Evolutionary conservation across 164 flowering plant genomes (phyloP).

Genomic region (Vitis riparia): DNA sequence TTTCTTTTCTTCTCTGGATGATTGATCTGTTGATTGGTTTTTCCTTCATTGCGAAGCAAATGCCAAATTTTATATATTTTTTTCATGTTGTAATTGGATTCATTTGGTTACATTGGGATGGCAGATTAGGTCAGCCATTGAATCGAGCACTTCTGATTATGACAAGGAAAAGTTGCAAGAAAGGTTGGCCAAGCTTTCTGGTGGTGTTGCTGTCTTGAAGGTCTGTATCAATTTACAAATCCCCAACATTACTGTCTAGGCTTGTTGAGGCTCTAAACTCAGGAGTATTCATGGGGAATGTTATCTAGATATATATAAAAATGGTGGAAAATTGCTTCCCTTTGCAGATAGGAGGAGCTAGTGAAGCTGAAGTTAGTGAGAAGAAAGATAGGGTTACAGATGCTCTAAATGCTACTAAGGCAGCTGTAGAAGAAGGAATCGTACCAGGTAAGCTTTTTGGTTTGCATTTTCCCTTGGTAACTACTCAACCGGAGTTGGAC

Average conservation of each 20-base stretch:
- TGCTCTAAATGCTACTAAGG: conserved; percentile 96
- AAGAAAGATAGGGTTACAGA: conserved; percentile 96
- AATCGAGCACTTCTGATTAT: conserved; percentile 81
- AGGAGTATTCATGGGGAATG: neutral
- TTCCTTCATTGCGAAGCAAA: too few species aligned
- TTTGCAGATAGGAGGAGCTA: conserved; percentile 94
- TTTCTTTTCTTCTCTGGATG: neutral
- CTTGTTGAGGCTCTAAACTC: neutral
- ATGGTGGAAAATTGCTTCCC: neutral
- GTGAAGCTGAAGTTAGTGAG: conserved; percentile 94
- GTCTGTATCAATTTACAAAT: conserved; percentile 25
- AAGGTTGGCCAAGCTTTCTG: conserved; percentile 90
- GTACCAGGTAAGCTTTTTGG: conserved; percentile 58
- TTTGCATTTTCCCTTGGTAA: neutral
- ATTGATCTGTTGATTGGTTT: conserved; percentile 16
- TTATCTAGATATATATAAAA: neutral
- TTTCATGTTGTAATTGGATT: neutral
- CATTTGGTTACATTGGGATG: neutral
- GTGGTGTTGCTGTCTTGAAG: conserved; percentile 95
- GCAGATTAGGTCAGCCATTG: conserved; percentile 77
- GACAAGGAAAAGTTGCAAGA: conserved; percentile 93
- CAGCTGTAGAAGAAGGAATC: conserved; percentile 96
- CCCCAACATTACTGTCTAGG: neutral
- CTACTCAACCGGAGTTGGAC: too few species aligned
- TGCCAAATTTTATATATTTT: too few species aligned